phyloP scores from a whole-genome alignment of 805 yeast species.

The Teunomyces barrocoloradensis region DNA sequence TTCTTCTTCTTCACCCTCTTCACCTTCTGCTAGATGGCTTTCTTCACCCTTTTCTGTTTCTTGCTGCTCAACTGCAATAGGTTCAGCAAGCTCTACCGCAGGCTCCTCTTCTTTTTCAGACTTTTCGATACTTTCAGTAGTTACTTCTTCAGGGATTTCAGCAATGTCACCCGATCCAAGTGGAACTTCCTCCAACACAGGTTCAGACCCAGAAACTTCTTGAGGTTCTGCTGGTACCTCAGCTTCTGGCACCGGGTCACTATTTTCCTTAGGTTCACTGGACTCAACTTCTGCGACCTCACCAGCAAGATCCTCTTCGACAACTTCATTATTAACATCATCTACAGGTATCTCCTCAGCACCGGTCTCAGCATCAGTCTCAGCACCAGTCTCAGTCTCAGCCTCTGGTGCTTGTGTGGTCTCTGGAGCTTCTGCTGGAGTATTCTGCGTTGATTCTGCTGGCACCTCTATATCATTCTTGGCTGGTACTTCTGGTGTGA shows the following conservation, averaged over 20 bases:
- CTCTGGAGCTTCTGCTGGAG: neutral
- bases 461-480: neutral
- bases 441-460: neutral
- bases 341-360: neutral
- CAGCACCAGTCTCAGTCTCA: too few relatives aligned
- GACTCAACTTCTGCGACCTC: neutral
- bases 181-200: neutral
- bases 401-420: too few relatives aligned
- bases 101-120: slow-evolving; percentile 1
- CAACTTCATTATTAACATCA: neutral
- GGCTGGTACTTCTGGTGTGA: neutral
- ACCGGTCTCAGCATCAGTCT: too few relatives aligned
- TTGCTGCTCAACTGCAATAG: neutral
- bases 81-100: neutral
- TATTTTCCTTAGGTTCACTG: neutral
- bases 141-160: neutral
- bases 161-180: neutral
- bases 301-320: neutral
- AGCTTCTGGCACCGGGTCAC: neutral
- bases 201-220: neutral
- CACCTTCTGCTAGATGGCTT: neutral
- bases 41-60: neutral
- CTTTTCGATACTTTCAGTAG: neutral
- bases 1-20: slow-evolving; percentile 4
- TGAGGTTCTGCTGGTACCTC: neutral